Percentiles rank a stretch among this genome's conserved stretches.
Conservation (phyloP, 208 protist genomes). For the Naegleria fowleri region DNA sequence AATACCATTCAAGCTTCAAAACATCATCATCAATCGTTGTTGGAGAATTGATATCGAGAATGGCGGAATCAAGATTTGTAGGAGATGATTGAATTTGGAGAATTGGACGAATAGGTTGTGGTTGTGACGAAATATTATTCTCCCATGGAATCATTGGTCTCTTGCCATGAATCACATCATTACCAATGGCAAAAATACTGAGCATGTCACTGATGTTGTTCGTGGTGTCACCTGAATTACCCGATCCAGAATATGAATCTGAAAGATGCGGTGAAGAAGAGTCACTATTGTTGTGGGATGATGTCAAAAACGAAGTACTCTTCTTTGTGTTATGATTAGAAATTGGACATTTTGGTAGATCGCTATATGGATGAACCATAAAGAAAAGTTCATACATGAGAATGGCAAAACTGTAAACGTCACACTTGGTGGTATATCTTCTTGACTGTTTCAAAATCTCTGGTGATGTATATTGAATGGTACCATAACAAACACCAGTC, state of each 20-base stretch:
- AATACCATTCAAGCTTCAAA: neutral
- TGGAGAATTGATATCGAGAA: neutral
- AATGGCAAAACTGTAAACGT: conserved; percentile 11
- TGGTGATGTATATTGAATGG: neutral
- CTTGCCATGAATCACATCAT: neutral
- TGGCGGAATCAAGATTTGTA: neutral
- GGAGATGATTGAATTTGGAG: neutral
- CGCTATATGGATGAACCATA: neutral
- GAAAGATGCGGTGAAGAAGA: neutral
- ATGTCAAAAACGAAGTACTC: neutral
- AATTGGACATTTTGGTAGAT: neutral
- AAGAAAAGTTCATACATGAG: neutral
- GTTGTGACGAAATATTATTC: neutral
- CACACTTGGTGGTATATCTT: conserved; percentile 4
- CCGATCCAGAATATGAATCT: neutral
- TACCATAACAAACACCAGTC: neutral
- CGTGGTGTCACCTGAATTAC: neutral
- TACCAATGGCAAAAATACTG: neutral
- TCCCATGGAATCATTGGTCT: neutral
- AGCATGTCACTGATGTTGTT: neutral
- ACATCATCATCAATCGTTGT: neutral
- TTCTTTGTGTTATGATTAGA: neutral
- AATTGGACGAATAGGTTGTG: too few relatives aligned
- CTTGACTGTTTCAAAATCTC: neutral
- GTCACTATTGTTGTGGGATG: neutral